Conservation (phyloP, 208 protist genomes). For the Leishmania tarentolae region DNA sequence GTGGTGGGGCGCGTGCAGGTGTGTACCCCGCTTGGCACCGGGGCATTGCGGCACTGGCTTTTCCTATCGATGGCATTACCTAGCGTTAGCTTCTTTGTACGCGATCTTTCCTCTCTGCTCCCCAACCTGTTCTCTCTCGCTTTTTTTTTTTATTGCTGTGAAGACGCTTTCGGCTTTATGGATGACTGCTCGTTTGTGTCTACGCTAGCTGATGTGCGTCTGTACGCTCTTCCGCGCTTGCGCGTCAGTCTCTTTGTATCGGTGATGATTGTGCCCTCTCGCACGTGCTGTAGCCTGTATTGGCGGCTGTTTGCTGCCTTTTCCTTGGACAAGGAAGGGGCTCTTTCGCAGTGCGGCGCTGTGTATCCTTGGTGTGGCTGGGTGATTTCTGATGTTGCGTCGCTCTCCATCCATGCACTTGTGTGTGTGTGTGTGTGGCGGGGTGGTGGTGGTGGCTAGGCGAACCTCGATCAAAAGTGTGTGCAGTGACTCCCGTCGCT, state of each 20-base stretch:
- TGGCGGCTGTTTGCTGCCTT: neutral
- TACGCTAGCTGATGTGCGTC: neutral
- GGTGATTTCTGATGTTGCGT: neutral
- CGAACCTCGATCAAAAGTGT: neutral
- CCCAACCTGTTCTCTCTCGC: neutral
- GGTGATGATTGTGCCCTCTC: neutral
- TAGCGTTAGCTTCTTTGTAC: neutral
- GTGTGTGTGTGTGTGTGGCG: neutral
- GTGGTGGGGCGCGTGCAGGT: neutral
- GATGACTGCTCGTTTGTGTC: neutral
- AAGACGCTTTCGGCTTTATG: neutral
- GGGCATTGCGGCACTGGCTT: neutral
- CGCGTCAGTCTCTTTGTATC: neutral
- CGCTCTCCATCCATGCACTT: slow-evolving; percentile 6
- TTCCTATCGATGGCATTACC: neutral
- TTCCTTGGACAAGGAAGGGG: neutral
- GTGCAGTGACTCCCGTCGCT: neutral
- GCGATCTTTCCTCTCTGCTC: neutral
- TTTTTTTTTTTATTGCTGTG: neutral
- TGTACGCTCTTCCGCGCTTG: neutral
- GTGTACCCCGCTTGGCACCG: neutral
- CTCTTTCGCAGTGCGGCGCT: neutral
- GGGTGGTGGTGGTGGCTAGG: no score
- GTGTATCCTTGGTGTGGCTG: neutral
- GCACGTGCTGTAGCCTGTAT: neutral